Base-by-base conservation (phyloP, 2,329 filamentous ascomycete genomes). In the Exophiala dermatitidis region DNA sequence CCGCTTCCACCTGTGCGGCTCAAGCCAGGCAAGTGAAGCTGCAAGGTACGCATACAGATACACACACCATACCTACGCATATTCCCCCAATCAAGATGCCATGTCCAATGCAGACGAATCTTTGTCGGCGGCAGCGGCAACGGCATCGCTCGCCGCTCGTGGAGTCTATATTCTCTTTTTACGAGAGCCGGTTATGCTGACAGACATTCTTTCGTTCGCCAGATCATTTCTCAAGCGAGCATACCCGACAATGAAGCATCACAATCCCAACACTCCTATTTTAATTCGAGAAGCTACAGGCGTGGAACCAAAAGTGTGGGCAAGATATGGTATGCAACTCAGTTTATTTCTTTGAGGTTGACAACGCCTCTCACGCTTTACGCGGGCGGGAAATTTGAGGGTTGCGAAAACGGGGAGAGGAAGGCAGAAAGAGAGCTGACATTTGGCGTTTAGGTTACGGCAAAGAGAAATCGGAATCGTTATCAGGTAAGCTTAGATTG, bases 211-310 rank as follows among this genome's bases (percentile, higher is more conserved):
- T 38, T 38, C 6, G n/a, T n/a, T 38, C 6, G 26, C 4, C 38
- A 96, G 93, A 71, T 84, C 86, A 31, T 98, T 98, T 75, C 79
- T 98, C 62, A 85, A 85, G 61, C 83, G 88, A 69, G 84, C 90
- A 62, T 98, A 98, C 73, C 93, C 93, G 44, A 93, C 88, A 56
- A 97, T 98, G 91, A 98, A 98, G 83, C 94, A 95, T 79, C 88
- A 91, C 80, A 98, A 98, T 77, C 93, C 93, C 53, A 77, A 87
- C 72, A 90, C 81, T 46, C 93, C 93, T 50, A 97, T 98, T 73
- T 78, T 98, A 77, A 84, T 98, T 67, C 88, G 93, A 68, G 93
- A 97, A 77, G 93, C 91, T 49, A 76, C 82, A 64, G 89, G 88
- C 67, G 88, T 88, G 50, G 76, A 86, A 69, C 91, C 93, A 60